phyloP scores from a whole-genome alignment of 805 yeast genomes.

The Candida methanosorbosa region DNA sequence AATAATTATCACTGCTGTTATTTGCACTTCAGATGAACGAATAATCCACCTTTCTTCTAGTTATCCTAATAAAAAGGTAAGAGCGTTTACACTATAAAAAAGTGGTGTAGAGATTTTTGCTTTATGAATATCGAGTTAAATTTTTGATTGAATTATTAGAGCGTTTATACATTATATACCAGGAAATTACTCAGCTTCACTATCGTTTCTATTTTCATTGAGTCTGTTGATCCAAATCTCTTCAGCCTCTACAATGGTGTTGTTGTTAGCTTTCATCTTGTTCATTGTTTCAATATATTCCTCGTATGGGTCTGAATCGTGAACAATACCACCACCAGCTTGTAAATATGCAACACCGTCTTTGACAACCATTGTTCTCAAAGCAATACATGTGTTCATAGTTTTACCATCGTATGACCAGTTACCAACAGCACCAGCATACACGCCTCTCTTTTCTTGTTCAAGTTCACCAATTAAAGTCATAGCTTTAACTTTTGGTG shows the following conservation, averaged over 20 bases:
- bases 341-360: conserved; percentile 87
- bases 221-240: conserved; percentile 51
- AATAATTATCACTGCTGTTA: too few species aligned
- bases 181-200: conserved; percentile 17
- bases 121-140: too few species aligned
- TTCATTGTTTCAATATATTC: conserved; percentile 96
- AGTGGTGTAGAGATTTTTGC: too few species aligned
- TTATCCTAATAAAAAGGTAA: too few species aligned
- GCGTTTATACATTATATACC: too few species aligned
- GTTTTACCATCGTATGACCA: conserved; percentile 94
- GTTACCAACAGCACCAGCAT: conserved; percentile 98
- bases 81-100: too few species aligned
- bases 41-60: too few species aligned
- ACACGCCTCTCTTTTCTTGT: conserved; percentile 87
- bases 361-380: conserved; percentile 93
- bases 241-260: conserved; percentile 90
- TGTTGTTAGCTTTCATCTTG: conserved; percentile 90
- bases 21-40: too few species aligned
- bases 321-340: conserved; percentile 99
- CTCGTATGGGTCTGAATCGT: conserved; percentile 89
- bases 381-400: conserved; percentile 97
- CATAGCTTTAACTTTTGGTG: conserved; percentile 97
- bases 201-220: conserved; percentile 15
- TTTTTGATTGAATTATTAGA: too few species aligned
- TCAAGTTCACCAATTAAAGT: conserved; percentile 86